phyloP scores from a whole-genome alignment of 768 basidiomycete genomes.

The Leccinum broughii region DNA sequence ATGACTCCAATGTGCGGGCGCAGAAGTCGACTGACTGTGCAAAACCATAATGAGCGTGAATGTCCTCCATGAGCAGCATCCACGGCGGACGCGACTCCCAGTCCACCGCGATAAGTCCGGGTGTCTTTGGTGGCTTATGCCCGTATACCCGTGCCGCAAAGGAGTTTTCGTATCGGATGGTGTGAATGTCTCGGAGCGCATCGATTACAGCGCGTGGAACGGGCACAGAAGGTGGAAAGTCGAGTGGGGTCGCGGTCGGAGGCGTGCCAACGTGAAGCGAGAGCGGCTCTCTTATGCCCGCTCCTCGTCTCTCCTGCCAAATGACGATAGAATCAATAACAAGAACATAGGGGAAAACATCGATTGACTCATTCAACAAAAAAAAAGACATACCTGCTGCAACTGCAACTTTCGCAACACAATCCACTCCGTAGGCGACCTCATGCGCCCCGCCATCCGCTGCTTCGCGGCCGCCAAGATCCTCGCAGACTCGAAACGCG shows the following conservation, averaged over 20 bases:
- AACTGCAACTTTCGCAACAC: constrained; percentile 48
- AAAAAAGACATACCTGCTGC: constrained; percentile 27
- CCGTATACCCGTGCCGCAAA: constrained; percentile 68
- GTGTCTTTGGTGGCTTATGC: constrained; percentile 20
- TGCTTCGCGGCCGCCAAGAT: constrained; percentile 29
- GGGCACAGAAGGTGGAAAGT: constrained; percentile 25
- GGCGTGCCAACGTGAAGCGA: constrained; percentile 3
- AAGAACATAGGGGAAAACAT: too few species aligned
- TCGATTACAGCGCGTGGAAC: constrained; percentile 42
- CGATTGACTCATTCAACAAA: background rate
- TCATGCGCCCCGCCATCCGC: constrained; percentile 9
- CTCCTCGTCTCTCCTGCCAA: constrained; percentile 23
- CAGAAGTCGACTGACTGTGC: constrained; percentile 47
- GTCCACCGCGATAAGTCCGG: constrained; percentile 56
- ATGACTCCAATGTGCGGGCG: background rate
- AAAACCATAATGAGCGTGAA: constrained; percentile 62
- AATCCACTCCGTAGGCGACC: constrained; percentile 36
- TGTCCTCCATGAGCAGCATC: constrained; percentile 74
- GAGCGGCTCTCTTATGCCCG: constrained; percentile 8
- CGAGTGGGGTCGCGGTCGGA: constrained; percentile 28
- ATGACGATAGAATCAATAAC: background rate
- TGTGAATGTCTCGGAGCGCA: constrained; percentile 54
- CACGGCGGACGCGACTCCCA: constrained; percentile 74
- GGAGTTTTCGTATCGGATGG: constrained; percentile 64
- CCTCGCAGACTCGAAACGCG: constrained; percentile 42